A percentile compares a stretch with the other conserved stretches of the same genome.
These are phyloP conservation scores for Nosema muscidifuracis DNA, from an alignment of 371 early-diverging fungal genomes.

Conservation along the genomic window DNA sequence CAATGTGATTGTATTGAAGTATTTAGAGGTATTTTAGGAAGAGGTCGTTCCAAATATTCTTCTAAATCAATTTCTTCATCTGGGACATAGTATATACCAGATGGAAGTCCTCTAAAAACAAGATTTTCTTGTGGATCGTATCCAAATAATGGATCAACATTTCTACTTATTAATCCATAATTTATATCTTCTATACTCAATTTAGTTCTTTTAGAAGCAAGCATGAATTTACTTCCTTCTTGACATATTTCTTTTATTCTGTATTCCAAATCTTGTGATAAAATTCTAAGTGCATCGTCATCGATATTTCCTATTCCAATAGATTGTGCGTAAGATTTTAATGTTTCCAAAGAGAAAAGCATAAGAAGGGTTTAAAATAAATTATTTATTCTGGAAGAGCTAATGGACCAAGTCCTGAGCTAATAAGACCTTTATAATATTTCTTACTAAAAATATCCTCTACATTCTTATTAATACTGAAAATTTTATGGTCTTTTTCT, in stretches of 20 bases:
- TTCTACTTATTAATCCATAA: conserved; percentile 80
- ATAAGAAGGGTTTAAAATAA: conserved; percentile 21
- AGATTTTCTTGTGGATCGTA: conserved; percentile 71
- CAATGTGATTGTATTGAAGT: conserved; percentile 71
- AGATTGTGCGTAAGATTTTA: conserved; percentile 69
- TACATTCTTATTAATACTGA: conserved; percentile 19
- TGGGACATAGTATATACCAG: conserved; percentile 77
- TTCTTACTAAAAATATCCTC: conserved; percentile 13
- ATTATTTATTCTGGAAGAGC: conserved; percentile 15
- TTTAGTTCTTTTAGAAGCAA: conserved; percentile 77
- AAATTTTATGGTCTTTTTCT: neutral
- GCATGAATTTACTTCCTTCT: conserved; percentile 95
- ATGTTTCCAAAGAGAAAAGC: conserved; percentile 63
- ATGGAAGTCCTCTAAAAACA: conserved; percentile 65
- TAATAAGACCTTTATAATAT: conserved; percentile 39
- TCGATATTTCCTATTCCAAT: conserved; percentile 79
- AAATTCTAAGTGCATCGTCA: conserved; percentile 74
- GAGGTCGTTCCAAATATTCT: conserved; percentile 72
- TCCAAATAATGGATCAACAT: conserved; percentile 94
- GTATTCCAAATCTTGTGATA: conserved; percentile 91
- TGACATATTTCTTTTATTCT: conserved; percentile 86
- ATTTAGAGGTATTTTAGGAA: conserved; percentile 78
- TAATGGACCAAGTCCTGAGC: conserved; percentile 36
- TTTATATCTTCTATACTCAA: conserved; percentile 84
- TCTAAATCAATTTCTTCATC: conserved; percentile 94